Evolutionary conservation across 73 alveolate genomes (phyloP), one percentile per base, ranked within the genome.

Genomic region (Paramecium sexaurelia): DNA sequence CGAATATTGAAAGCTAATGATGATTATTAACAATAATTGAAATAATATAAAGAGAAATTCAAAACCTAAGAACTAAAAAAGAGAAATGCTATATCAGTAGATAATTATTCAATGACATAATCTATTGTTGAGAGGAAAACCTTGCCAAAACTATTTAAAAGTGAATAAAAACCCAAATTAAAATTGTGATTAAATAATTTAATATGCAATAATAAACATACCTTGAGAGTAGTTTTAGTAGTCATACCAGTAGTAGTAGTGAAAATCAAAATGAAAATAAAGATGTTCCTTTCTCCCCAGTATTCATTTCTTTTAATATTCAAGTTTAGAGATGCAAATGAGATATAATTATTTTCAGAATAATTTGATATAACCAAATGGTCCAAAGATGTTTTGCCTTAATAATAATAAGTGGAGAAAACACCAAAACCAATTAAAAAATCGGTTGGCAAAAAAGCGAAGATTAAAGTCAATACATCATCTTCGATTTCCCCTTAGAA

Each of bases 81-180:
- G 29, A 15, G 87, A 36, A 73, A 73, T 73, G 87, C 87, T 8
- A 73, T 73, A 73, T 73, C 87, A 27, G 87, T 73, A 17, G 87
- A 73, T 15, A 33, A 73, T 73, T 73, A 33, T 36, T 36, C 66
- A 15, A 73, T 39, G 57, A 39, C 57, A 11, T 22, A 73, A 73
- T 33, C 87, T 33, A 73, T 33, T 20, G 87, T 29, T 22, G 45
- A 66, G 22, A 61, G 43, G 83, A 61, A 61, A 61, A 32, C 83
- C 8, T 61, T 61, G 26, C 83, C 83, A 13, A 26, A 61, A 26
- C 26, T 61, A 32, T 61, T 61, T 20, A 61, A 32, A 61, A 61
- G 83, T 61, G 83, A 61, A 61, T 45, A 61, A 61, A 61, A 61
- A 61, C 83, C 83, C 24, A 61, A 61, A 61, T 22, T 73, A 20